These are phyloP conservation scores for Apiotrichum laibachii DNA, from an alignment of 1,284 basidiomycete species.

Conservation along the genomic window DNA sequence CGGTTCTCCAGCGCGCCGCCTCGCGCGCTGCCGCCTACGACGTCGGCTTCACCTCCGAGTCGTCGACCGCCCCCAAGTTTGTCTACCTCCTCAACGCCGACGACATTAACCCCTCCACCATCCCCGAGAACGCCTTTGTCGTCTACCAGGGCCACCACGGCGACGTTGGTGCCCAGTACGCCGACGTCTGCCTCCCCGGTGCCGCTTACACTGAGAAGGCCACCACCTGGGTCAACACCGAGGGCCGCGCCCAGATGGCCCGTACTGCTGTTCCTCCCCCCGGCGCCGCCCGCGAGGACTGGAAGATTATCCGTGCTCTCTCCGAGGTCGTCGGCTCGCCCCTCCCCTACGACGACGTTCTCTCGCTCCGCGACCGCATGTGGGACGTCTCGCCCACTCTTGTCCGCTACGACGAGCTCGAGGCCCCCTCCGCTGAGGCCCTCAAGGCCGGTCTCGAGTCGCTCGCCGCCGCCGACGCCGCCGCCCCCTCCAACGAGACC, in stretches of 20 bases:
- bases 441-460: slow-evolving; percentile 68
- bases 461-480: slow-evolving; percentile 58
- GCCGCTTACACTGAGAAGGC: slow-evolving; percentile 96
- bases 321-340: slow-evolving; percentile 80
- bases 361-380: slow-evolving; percentile 86
- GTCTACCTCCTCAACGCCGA: slow-evolving; percentile 96
- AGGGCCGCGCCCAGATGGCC: slow-evolving; percentile 88
- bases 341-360: slow-evolving; percentile 86
- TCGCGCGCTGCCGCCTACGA: slow-evolving; percentile 96
- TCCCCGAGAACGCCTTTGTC: slow-evolving; percentile 91
- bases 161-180: slow-evolving; percentile 92
- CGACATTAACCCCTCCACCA: slow-evolving; percentile 84
- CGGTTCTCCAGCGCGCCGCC: slow-evolving; percentile 81
- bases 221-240: slow-evolving; percentile 94
- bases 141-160: slow-evolving; percentile 99
- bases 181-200: slow-evolving; percentile 91
- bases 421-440: slow-evolving; percentile 69
- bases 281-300: slow-evolving; percentile 92
- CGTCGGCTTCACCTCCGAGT: slow-evolving; percentile 83
- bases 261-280: slow-evolving; percentile 92
- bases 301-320: slow-evolving; percentile 95
- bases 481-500: slow-evolving; percentile 55
- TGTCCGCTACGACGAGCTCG: slow-evolving; percentile 82
- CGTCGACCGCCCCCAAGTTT: slow-evolving; percentile 84
- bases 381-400: slow-evolving; percentile 95